Conservation (phyloP, 257 asterid genomes). For the Agastache rugosa region DNA sequence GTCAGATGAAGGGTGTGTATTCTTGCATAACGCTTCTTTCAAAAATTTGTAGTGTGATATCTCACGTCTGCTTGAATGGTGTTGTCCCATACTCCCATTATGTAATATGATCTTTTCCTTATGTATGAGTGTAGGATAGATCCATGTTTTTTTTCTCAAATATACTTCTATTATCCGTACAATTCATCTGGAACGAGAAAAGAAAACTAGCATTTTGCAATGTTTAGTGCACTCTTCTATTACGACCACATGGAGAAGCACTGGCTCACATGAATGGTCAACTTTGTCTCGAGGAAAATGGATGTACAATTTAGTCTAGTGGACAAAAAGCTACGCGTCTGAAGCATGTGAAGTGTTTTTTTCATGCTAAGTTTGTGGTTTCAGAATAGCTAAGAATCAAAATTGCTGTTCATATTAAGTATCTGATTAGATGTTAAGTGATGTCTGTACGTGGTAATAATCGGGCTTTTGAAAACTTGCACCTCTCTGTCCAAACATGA, state of each 20-base stretch:
- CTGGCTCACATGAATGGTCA: not conserved
- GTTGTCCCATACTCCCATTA: conserved; percentile 13
- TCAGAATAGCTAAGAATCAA: not conserved
- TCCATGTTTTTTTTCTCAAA: not conserved
- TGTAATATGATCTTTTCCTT: not conserved
- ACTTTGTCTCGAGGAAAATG: too few relatives aligned
- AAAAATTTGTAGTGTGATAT: not conserved
- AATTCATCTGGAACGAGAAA: not conserved
- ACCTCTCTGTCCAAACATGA: conserved; percentile 21
- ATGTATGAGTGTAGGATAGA: not conserved
- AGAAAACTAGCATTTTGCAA: not conserved
- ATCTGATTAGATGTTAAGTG: not conserved
- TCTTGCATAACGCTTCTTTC: conserved; percentile 18
- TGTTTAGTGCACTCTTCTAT: not conserved
- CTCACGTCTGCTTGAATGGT: conserved; percentile 2
- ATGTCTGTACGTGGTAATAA: not conserved
- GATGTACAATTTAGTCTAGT: too few relatives aligned
- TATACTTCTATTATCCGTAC: not conserved
- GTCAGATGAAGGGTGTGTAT: conserved; percentile 3
- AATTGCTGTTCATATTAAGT: not conserved
- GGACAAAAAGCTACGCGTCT: not conserved
- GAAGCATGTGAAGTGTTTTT: not conserved
- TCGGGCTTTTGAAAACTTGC: not conserved
- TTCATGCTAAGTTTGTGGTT: not conserved
- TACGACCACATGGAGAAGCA: conserved; percentile 21